Percentiles rank a stretch among this genome's conserved stretches.
Evolutionary conservation across 169 alveolate species (phyloP).

Genomic region (Plasmodium knowlesi): DNA sequence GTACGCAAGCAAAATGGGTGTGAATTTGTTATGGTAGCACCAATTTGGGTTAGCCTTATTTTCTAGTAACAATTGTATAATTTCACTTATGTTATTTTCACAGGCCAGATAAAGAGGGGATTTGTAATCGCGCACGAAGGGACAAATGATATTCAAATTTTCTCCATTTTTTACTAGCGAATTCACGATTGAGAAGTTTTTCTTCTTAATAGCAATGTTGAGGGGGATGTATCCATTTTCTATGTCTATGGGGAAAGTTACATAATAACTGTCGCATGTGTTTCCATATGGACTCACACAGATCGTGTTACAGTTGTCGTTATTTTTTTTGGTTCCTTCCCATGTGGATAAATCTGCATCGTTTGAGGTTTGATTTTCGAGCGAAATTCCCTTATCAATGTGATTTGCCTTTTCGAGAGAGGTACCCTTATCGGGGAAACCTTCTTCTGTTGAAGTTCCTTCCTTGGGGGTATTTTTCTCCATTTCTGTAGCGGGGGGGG

Average conservation of each 20-base stretch:
- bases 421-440: not conserved
- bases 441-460: not conserved
- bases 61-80: conserved; percentile 84
- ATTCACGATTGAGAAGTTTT: conserved; percentile 76
- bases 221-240: conserved; percentile 80
- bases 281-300: conserved; percentile 75
- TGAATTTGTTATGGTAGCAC: conserved; percentile 83
- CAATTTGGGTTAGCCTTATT: conserved; percentile 91
- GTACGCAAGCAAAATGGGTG: conserved; percentile 89
- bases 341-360: conserved; percentile 30
- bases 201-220: conserved; percentile 72
- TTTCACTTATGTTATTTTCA: conserved; percentile 83
- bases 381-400: not conserved
- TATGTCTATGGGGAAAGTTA: conserved; percentile 67
- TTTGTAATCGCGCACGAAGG: conserved; percentile 85
- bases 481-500: not conserved
- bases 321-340: conserved; percentile 26
- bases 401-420: not conserved
- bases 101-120: conserved; percentile 92
- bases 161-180: conserved; percentile 84
- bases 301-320: conserved; percentile 27
- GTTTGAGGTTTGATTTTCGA: conserved; percentile 6
- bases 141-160: conserved; percentile 81
- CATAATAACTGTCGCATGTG: conserved; percentile 68
- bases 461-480: not conserved